phyloP scores from a whole-genome alignment of 208 protist species.

The Acanthamoeba lenticulata region DNA sequence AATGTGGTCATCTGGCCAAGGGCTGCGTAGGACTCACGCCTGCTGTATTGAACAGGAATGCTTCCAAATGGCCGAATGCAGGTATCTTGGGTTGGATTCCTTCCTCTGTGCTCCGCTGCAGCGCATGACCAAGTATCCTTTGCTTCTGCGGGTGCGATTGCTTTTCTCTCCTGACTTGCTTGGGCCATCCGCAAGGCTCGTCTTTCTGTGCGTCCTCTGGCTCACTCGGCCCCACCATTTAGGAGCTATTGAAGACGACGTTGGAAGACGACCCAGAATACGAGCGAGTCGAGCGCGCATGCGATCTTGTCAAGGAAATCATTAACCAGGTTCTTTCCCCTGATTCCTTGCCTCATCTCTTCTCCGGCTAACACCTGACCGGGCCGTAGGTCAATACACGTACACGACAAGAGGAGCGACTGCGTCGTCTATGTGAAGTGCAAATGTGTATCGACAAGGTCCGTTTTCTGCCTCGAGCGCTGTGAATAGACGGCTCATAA shows the following conservation, averaged over 20 bases:
- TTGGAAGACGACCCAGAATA: neutral
- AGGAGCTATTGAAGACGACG: neutral
- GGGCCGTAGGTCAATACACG: neutral
- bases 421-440: neutral
- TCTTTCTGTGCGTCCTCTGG: too few species aligned
- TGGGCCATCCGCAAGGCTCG: too few species aligned
- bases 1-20: too few species aligned
- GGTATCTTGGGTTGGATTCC: neutral
- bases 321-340: neutral
- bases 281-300: neutral
- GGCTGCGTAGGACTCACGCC: too few species aligned
- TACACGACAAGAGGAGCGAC: neutral
- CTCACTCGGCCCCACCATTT: too few species aligned
- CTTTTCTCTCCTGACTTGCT: too few species aligned
- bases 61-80: neutral
- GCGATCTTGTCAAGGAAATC: neutral
- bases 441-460: neutral
- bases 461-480: neutral
- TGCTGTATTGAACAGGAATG: neutral
- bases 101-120: neutral
- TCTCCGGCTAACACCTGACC: too few species aligned
- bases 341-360: too few species aligned
- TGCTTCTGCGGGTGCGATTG: neutral
- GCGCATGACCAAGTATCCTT: neutral
- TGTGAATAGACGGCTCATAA: too few species aligned